phyloP scores from a whole-genome alignment of 2,329 filamentous ascomycete genomes.

The Bipolaris oryzae region DNA sequence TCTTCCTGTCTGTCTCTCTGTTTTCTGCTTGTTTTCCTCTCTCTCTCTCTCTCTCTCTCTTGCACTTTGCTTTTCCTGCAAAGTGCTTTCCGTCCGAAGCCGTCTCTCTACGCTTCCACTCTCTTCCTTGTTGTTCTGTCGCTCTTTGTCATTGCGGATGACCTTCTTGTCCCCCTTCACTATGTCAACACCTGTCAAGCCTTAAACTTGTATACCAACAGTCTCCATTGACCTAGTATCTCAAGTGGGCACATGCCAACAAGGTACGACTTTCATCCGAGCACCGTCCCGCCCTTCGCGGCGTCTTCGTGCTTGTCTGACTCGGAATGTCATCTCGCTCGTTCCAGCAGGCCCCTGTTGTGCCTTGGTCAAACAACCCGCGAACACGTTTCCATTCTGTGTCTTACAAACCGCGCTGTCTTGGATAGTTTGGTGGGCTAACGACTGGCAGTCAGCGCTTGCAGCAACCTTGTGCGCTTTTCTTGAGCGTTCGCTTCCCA shows the following conservation, averaged over 20 bases:
- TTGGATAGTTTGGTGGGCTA: conserved; percentile 47
- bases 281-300: conserved; percentile 28
- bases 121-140: conserved; percentile 27
- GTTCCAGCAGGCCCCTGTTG: conserved; percentile 37
- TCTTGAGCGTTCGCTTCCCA: conserved; percentile 38
- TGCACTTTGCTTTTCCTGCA: conserved; percentile 45
- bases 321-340: conserved; percentile 39
- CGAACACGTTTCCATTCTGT: conserved; percentile 49
- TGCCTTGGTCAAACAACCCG: conserved; percentile 42
- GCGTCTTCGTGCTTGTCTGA: conserved; percentile 41
- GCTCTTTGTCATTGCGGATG: conserved; percentile 35
- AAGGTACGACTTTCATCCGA: conserved; percentile 39
- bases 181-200: conserved; percentile 40
- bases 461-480: conserved; percentile 37
- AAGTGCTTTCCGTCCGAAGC: conserved; percentile 40
- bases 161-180: conserved; percentile 40
- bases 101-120: conserved; percentile 43
- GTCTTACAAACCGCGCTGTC: conserved; percentile 46
- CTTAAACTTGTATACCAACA: conserved; percentile 33
- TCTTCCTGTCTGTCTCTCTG: conserved; percentile 42
- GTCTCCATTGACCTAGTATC: conserved; percentile 24
- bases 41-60: conserved; percentile 17
- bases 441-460: conserved; percentile 46
- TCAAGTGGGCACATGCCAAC: conserved; percentile 38
- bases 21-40: conserved; percentile 34